Base-by-base conservation (phyloP, 257 asterid genomes). In the Rhazya stricta region DNA sequence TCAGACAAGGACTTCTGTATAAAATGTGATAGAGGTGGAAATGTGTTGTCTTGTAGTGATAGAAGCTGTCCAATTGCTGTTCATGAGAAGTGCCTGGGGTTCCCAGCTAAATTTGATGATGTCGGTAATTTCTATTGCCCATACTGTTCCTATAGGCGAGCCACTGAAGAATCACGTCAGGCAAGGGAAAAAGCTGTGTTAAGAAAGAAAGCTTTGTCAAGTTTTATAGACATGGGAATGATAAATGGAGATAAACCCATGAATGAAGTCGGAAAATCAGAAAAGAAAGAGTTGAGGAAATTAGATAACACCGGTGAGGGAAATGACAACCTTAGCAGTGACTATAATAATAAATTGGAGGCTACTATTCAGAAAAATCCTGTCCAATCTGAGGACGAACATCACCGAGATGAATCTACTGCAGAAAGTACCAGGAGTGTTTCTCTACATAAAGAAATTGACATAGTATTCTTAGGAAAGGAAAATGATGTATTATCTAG, bases 71-170 rank as follows among this genome's bases (percentile, higher is more conserved):
- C 94, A 54, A 62, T 91, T 81, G 84, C 86, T 56, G 79, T 91
- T 72, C 97, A 94, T 76, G 86, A 82, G 77, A 65, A 68, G 39
- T 94, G 98, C 81, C 69, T 88, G 85, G 89, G 87, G 25, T 88
- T 84, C 77, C 85, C 87, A 5, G 86, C 89, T 61, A 77, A 80
- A 50, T 82, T 82, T 77, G 91, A 86, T 80, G 91, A 82, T 27
- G 67, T 25, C 25, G 93, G 89, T 9, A 79, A 71, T 78, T 94
- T 90, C 85, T 87, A 82, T 68, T 94, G 98, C 89, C 97, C 97
- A 39, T 86, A 89, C 79, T 94, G 98, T 79, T 74, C 76, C 7
- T 90, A 79, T 80, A 84, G 81, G 81, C 80, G 72, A 81, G 81
- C 90, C 74, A 79, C 79, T 77, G 89, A 82, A 69, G 90, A 85